Percentiles rank a stretch among this genome's conserved stretches.
Conservation (phyloP, 352 stramenopile genomes). For the Saprolegnia diclina region DNA sequence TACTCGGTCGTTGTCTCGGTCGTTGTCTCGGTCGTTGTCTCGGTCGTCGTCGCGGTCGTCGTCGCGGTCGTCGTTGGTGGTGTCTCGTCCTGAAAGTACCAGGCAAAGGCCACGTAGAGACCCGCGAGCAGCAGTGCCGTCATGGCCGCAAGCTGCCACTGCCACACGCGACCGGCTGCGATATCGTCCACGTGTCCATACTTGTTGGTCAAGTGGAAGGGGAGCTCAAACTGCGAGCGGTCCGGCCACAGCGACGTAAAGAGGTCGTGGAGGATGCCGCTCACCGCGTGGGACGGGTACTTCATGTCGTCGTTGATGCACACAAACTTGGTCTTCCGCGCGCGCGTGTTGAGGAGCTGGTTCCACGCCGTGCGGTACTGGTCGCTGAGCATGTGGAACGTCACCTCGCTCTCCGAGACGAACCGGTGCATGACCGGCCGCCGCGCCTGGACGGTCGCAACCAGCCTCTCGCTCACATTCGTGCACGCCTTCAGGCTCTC, state of each 20-base stretch:
- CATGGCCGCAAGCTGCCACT: not conserved
- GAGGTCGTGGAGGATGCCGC: conserved; percentile 87
- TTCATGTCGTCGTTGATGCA: conserved; percentile 97
- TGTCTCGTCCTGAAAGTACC: not conserved
- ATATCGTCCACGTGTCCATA: conserved; percentile 83
- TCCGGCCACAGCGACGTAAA: conserved; percentile 90
- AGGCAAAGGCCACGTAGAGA: not conserved
- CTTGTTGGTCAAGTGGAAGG: conserved; percentile 79
- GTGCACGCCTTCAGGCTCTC: conserved; percentile 48
- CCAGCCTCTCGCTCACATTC: conserved; percentile 44
- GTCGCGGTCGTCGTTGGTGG: no score
- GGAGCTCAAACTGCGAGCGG: conserved; percentile 88
- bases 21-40: no score
- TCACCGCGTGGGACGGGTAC: conserved; percentile 67
- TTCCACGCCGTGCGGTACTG: conserved; percentile 86
- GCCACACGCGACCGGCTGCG: conserved; percentile 31
- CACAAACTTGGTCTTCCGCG: conserved; percentile 91
- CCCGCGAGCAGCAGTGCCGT: not conserved
- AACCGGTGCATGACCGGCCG: conserved; percentile 48
- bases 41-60: no score
- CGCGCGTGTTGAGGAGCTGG: conserved; percentile 89
- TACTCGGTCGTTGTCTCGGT: no score
- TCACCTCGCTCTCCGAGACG: conserved; percentile 69
- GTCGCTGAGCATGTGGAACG: conserved; percentile 94
- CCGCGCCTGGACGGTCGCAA: conserved; percentile 50